A percentile compares a stretch with the other conserved stretches of the same genome.
Conservation (phyloP, 2,329 filamentous ascomycete species). For the Beauveria australis region DNA sequence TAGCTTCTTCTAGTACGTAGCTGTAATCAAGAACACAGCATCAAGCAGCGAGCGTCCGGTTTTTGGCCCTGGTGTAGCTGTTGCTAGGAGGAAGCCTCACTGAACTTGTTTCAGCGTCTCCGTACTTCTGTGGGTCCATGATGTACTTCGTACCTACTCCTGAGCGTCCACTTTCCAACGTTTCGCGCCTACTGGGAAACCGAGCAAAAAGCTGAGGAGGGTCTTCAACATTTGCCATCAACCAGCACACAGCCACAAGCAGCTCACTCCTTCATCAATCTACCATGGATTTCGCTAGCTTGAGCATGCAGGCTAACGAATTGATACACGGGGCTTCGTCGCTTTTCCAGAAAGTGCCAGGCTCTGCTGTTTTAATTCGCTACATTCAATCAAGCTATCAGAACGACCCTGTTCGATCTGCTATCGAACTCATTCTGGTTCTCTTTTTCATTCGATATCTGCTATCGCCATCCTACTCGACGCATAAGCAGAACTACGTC, state of each 20-base stretch:
- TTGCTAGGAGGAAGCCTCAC: too few relatives aligned
- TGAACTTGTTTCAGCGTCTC: too few relatives aligned
- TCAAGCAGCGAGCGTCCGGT: too few relatives aligned
- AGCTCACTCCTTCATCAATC: not conserved
- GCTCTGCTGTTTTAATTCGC: conserved; percentile 85
- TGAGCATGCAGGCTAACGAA: conserved; percentile 43
- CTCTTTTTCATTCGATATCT: conserved; percentile 94
- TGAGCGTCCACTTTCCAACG: not conserved
- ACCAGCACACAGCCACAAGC: not conserved
- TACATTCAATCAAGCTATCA: conserved; percentile 98
- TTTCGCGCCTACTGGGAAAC: not conserved
- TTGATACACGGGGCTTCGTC: conserved; percentile 45
- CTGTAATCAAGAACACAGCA: too few relatives aligned
- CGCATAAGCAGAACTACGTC: conserved; percentile 81
- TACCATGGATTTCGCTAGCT: conserved; percentile 55
- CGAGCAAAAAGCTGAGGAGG: not conserved
- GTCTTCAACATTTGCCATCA: not conserved
- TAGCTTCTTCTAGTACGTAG: too few relatives aligned
- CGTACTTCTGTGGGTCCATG: too few relatives aligned
- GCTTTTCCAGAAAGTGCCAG: conserved; percentile 82
- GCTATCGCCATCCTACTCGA: conserved; percentile 85
- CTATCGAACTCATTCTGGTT: conserved; percentile 86
- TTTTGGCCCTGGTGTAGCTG: too few relatives aligned
- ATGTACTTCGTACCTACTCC: not conserved
- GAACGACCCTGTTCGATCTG: conserved; percentile 88